These are phyloP conservation scores for Didymella pomorum DNA, from an alignment of 2,329 filamentous ascomycete genomes.

Conservation along the genomic window DNA sequence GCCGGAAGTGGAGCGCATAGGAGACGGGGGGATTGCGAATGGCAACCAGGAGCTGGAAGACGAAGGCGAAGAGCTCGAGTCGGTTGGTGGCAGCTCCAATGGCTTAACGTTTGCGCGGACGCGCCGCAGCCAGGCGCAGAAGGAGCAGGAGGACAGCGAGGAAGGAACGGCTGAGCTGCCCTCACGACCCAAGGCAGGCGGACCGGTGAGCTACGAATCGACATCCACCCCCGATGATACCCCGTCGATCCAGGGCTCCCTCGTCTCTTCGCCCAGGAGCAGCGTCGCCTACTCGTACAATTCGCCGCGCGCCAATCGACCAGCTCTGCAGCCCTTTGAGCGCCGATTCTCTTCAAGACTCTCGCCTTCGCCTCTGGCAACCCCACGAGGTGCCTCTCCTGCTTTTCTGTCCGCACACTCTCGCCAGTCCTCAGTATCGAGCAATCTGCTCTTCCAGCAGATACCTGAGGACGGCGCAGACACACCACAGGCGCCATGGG, in stretches of 20 bases:
- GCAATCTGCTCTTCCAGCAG: conserved; percentile 67
- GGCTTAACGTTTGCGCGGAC: conserved; percentile 46
- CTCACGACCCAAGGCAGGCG: conserved; percentile 22
- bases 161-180: conserved; percentile 18
- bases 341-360: conserved; percentile 91
- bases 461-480: conserved; percentile 64
- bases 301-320: conserved; percentile 75
- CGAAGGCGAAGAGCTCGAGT: conserved; percentile 34
- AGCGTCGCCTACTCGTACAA: conserved; percentile 74
- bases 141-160: conserved; percentile 19
- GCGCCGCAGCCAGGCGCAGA: conserved; percentile 30
- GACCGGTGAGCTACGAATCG: conserved; percentile 71
- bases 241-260: conserved; percentile 74
- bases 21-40: conserved; percentile 13
- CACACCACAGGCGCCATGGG: conserved; percentile 84
- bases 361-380: conserved; percentile 66
- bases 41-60: conserved; percentile 30
- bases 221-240: conserved; percentile 83
- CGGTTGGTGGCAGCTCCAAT: conserved; percentile 34
- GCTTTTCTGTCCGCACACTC: conserved; percentile 80
- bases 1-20: conserved; percentile 59
- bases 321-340: conserved; percentile 91
- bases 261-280: conserved; percentile 71
- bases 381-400: conserved; percentile 75
- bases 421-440: conserved; percentile 79